Evolutionary conservation across 352 stramenopile genomes (phyloP).

Genomic region (Globisporangium acanthophoron): DNA sequence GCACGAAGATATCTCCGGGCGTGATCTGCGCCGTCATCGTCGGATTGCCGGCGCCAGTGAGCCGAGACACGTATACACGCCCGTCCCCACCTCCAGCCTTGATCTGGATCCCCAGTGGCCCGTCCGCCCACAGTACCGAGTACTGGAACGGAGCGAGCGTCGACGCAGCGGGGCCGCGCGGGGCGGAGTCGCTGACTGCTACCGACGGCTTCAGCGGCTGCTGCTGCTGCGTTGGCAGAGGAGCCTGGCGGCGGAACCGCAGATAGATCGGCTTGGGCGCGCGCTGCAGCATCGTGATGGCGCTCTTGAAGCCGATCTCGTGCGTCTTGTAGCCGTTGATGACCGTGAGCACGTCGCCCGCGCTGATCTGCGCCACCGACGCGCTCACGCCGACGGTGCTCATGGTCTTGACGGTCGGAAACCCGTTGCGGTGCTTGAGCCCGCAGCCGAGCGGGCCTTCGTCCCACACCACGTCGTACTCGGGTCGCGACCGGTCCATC

Average conservation of each 20-base stretch:
- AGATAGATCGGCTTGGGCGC: constrained; percentile 74
- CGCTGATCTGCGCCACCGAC: constrained; percentile 62
- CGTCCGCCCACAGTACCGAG: constrained; percentile 67
- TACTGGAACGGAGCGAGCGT: constrained; percentile 43
- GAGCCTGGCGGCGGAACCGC: constrained; percentile 38
- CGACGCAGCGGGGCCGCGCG: constrained; percentile 3
- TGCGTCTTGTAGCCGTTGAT: constrained; percentile 74
- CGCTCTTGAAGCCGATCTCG: constrained; percentile 76
- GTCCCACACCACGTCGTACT: constrained; percentile 78
- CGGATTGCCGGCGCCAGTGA: constrained; percentile 58
- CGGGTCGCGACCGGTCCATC: constrained; percentile 23
- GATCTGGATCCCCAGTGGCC: constrained; percentile 79
- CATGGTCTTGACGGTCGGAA: constrained; percentile 65
- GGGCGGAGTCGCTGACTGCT: neutral
- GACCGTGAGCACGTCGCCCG: constrained; percentile 58
- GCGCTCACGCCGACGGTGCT: constrained; percentile 48
- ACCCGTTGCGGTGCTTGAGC: constrained; percentile 62
- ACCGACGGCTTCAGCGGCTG: neutral
- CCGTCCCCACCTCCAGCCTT: constrained; percentile 49
- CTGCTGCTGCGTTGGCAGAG: constrained; percentile 8
- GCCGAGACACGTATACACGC: constrained; percentile 62
- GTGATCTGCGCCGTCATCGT: constrained; percentile 45
- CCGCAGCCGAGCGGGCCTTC: constrained; percentile 67
- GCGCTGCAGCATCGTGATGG: constrained; percentile 67
- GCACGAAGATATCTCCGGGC: constrained; percentile 71